Percentiles rank a stretch among this genome's conserved stretches.
Conservation (phyloP, 1,139 yeast genomes). For the Hemisphaericaspora subhashii region DNA sequence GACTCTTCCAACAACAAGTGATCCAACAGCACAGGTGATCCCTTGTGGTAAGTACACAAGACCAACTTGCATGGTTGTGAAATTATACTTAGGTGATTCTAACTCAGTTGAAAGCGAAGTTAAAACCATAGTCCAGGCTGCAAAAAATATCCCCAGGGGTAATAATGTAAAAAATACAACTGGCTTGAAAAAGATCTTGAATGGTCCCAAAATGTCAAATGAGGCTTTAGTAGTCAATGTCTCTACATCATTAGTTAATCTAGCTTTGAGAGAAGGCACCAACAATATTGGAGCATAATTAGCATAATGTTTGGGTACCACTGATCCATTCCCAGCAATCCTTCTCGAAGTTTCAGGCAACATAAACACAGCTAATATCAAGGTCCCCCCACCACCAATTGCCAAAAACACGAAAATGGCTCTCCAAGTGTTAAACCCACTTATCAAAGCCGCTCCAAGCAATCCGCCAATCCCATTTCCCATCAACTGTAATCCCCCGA, state of each 20-base stretch:
- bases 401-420: constrained; percentile 39
- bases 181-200: constrained; percentile 26
- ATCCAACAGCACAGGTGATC: constrained; percentile 28
- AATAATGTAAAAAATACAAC: constrained; percentile 27
- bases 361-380: constrained; percentile 22
- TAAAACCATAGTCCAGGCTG: constrained; percentile 38
- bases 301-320: constrained; percentile 23
- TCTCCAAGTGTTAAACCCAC: constrained; percentile 34
- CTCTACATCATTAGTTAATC: constrained; percentile 26
- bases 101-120: constrained; percentile 34
- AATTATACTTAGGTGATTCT: constrained; percentile 30
- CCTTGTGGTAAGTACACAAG: constrained; percentile 43
- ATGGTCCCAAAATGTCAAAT: constrained; percentile 30
- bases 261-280: constrained; percentile 23
- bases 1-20: constrained; percentile 29
- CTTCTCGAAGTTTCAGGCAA: constrained; percentile 39
- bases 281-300: constrained; percentile 26
- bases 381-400: constrained; percentile 36
- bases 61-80: constrained; percentile 38
- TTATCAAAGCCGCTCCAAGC: constrained; percentile 36
- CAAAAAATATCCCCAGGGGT: constrained; percentile 37
- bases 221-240: constrained; percentile 22
- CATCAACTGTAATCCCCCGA: constrained; percentile 34
- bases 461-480: constrained; percentile 44
- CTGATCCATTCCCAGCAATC: constrained; percentile 42